Evolutionary conservation across 176 grass and related monocot genomes (phyloP).

Genomic region (Echinochloa phyllopogon): DNA sequence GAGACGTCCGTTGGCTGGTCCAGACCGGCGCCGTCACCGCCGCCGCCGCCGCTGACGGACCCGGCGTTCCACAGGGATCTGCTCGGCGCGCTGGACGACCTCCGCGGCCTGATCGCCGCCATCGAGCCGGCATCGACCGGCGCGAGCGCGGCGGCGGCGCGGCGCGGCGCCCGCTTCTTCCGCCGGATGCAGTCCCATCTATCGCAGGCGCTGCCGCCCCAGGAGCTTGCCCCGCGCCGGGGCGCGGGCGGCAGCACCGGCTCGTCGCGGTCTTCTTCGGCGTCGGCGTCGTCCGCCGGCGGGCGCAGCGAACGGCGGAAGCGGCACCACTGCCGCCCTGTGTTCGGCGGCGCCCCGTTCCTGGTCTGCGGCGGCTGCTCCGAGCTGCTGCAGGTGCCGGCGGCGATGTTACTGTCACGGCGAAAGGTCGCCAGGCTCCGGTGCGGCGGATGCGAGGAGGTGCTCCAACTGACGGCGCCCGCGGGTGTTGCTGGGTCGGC

Average conservation of each 20-base stretch:
- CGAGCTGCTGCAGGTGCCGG: slow-evolving; percentile 54
- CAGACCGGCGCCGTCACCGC: not conserved
- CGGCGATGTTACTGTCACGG: not conserved
- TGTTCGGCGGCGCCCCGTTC: slow-evolving; percentile 68
- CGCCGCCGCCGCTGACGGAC: slow-evolving; percentile 9
- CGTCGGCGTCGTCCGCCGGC: not conserved
- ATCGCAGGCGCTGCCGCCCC: not conserved
- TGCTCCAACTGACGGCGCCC: slow-evolving; percentile 45
- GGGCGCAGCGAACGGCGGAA: not conserved
- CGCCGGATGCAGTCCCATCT: slow-evolving; percentile 38
- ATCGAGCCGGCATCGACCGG: slow-evolving; percentile 21
- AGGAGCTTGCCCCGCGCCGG: not conserved
- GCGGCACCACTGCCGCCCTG: slow-evolving; percentile 50
- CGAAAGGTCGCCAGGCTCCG: slow-evolving; percentile 44
- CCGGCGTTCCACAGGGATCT: slow-evolving; percentile 38
- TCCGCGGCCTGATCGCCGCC: slow-evolving; percentile 36
- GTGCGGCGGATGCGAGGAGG: slow-evolving; percentile 63
- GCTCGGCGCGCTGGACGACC: slow-evolving; percentile 41
- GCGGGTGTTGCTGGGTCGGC: not conserved
- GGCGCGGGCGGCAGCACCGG: not conserved
- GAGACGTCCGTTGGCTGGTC: not conserved
- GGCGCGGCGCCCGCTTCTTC: slow-evolving; percentile 27
- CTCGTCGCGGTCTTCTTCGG: not conserved
- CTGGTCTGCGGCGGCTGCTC: slow-evolving; percentile 56
- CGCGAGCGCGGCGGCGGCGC: not conserved